These are phyloP conservation scores for Kuraishia ogatae DNA, from an alignment of 805 yeast genomes.

Conservation along the genomic window DNA sequence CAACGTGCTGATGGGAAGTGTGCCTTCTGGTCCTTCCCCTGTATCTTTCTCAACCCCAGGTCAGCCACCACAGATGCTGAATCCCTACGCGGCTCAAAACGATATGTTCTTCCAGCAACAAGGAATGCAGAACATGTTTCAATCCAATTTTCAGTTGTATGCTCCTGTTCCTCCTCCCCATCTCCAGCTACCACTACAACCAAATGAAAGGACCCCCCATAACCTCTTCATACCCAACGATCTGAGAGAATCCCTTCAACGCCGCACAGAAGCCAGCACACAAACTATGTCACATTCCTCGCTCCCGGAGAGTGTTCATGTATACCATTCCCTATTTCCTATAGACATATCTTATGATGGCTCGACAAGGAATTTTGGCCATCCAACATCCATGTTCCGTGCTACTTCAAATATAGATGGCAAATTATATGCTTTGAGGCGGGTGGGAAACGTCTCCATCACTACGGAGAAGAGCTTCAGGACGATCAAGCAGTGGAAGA, in stretches of 20 bases:
- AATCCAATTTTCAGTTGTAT: constrained; percentile 76
- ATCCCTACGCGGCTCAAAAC: constrained; percentile 8
- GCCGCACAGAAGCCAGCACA: constrained; percentile 73
- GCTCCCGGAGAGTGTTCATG: constrained; percentile 71
- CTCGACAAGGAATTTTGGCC: constrained; percentile 36
- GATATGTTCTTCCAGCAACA: constrained; percentile 24
- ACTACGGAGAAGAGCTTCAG: constrained; percentile 51
- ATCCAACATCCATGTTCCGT: constrained; percentile 60
- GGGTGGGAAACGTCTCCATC: constrained; percentile 54
- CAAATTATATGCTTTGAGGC: constrained; percentile 61
- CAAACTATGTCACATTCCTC: constrained; percentile 49
- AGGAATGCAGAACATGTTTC: constrained; percentile 31
- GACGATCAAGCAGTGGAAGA: constrained; percentile 60
- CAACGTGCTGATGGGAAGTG: not conserved
- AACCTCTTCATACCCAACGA: constrained; percentile 66
- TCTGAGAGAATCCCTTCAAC: constrained; percentile 60
- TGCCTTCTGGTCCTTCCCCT: constrained; percentile 5
- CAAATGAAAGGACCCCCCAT: constrained; percentile 64
- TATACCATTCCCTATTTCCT: constrained; percentile 80
- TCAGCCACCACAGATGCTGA: not conserved
- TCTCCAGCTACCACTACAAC: constrained; percentile 45
- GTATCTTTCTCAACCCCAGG: not conserved
- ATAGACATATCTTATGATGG: constrained; percentile 45
- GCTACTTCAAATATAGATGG: constrained; percentile 78
- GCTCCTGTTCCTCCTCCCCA: constrained; percentile 87